Conservation (phyloP, 179 eudicot species). For the Actinidia arguta region DNA sequence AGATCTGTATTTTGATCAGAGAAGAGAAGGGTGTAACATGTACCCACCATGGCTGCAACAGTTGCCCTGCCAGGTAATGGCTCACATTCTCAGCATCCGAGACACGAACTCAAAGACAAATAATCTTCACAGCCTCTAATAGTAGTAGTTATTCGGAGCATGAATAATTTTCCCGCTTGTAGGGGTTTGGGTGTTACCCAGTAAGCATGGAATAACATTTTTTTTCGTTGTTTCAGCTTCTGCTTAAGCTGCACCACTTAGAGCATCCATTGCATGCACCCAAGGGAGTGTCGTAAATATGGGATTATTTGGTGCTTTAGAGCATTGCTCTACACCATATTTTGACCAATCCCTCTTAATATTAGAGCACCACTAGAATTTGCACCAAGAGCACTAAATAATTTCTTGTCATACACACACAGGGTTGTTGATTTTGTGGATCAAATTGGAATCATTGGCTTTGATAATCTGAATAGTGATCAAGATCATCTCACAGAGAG, state of each 20-base stretch:
- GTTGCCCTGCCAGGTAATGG: background rate
- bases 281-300: too few species aligned
- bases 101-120: background rate
- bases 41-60: conserved; percentile 12
- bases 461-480: background rate
- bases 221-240: background rate
- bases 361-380: too few species aligned
- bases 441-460: conserved; percentile 16
- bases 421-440: conserved; percentile 7
- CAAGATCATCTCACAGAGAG: background rate
- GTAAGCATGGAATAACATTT: too few species aligned
- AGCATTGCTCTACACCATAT: too few species aligned
- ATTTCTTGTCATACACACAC: background rate
- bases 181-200: too few species aligned
- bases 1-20: background rate
- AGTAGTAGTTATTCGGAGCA: too few species aligned
- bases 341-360: too few species aligned
- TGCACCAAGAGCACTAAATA: too few species aligned
- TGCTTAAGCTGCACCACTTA: too few species aligned
- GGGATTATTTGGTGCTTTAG: too few species aligned
- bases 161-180: too few species aligned
- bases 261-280: too few species aligned
- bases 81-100: background rate
- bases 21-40: background rate
- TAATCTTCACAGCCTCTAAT: background rate